Percentiles rank a stretch among this genome's conserved stretches.
These are phyloP conservation scores for Thyridium curvatum DNA, from an alignment of 2,329 filamentous ascomycete genomes.

Conservation along the genomic window DNA sequence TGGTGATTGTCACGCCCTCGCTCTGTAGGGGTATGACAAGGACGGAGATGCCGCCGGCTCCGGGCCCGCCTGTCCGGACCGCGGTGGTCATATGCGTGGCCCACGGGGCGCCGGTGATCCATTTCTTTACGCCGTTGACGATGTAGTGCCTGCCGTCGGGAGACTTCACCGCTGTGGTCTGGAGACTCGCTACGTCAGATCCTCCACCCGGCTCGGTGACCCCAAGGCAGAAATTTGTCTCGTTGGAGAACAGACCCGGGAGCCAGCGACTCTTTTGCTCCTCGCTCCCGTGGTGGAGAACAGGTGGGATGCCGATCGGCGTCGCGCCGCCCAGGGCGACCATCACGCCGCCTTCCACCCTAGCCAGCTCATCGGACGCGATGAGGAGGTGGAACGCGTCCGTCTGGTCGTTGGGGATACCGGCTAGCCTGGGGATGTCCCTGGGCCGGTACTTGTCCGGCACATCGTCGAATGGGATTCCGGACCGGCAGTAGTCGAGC, in stretches of 20 bases:
- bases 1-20: conserved; percentile 39
- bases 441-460: conserved; percentile 29
- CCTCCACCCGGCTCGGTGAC: conserved; percentile 58
- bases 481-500: conserved; percentile 27
- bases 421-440: conserved; percentile 31
- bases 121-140: conserved; percentile 60
- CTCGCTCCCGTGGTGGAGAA: conserved; percentile 54
- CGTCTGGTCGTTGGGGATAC: conserved; percentile 29
- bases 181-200: conserved; percentile 58
- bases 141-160: conserved; percentile 44
- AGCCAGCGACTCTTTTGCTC: conserved; percentile 56
- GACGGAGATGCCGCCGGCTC: conserved; percentile 47
- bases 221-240: conserved; percentile 56
- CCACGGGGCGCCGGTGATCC: conserved; percentile 59
- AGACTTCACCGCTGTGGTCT: conserved; percentile 46
- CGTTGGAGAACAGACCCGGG: conserved; percentile 49
- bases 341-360: conserved; percentile 49
- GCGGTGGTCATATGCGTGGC: conserved; percentile 58
- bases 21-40: conserved; percentile 48
- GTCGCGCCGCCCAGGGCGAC: conserved; percentile 54
- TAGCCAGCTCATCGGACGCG: conserved; percentile 46
- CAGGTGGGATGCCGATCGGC: conserved; percentile 56
- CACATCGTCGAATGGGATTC: conserved; percentile 27
- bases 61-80: conserved; percentile 50
- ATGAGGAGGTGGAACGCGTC: conserved; percentile 53